Evolutionary conservation across 345 rosid genomes (phyloP), one percentile per base, ranked within the genome.

Genomic region (Durio zibethinus): DNA sequence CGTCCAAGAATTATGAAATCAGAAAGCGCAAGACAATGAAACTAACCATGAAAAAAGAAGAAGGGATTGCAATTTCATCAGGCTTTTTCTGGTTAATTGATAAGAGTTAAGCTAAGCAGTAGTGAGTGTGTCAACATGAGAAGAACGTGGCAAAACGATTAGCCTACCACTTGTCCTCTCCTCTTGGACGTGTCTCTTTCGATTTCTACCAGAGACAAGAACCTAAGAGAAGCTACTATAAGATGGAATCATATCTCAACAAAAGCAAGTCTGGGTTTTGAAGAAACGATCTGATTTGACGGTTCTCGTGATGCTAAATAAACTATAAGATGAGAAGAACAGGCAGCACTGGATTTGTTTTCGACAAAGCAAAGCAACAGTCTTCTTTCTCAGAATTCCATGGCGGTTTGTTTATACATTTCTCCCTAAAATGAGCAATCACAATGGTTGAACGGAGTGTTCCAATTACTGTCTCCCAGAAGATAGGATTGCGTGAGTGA

Each of bases 41-140:
- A 50, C 74, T 71, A 71, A 71, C 74, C 74, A 71, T 71, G 59
- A 16, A 70, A 20, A 21, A 66, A 48, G 8, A 45, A 11, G 50
- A 71, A 10, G 16, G 43, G 25, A 61, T 21, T 50, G 25, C 59
- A 47, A 70, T 18, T 9, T 23, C 74, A 48, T 29, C 4, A 14
- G 43, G 2, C 0, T 35, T 4, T 57, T 27, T 23, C 65, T 31
- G 42, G 18, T 20, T 4, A 27, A 20, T 27, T 60, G 36, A 60
- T 60, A 60, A 59, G 35, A 25, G 18, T 59, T 14, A 0, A 60
- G 65, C 8, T 29, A 14, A 60, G n/a, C 65, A 0, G 38, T 38
- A 27, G 36, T 5, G 38, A 12, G 4, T 12, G 65, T 29, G 65
- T 60, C 65, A 27, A 38, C 36, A 60, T 27, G 36, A 12, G 1